A percentile compares a stretch with the other conserved stretches of the same genome.
Conservation (phyloP, 441 rosid species). For the Bocquillonia castaneifolia region DNA sequence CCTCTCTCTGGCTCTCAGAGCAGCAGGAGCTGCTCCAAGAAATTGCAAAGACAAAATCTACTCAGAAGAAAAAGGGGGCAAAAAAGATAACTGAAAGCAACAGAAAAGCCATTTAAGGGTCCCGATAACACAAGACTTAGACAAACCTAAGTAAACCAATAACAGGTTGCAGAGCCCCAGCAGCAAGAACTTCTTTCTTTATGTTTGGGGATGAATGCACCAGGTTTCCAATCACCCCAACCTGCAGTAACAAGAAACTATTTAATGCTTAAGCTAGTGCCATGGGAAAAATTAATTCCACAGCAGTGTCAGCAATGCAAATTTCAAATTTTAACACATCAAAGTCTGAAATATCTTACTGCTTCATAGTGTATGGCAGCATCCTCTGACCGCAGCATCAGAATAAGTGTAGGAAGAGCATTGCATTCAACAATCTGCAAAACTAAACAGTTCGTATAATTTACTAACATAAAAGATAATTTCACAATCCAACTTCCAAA, state of each 20-base stretch:
- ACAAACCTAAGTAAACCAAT: conserved; percentile 80
- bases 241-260: conserved; percentile 39
- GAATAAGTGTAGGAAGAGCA: conserved; percentile 91
- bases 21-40: conserved; percentile 69
- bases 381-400: conserved; percentile 94
- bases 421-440: conserved; percentile 89
- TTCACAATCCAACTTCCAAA: conserved; percentile 25
- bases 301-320: background rate
- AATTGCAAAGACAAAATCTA: conserved; percentile 10
- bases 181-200: conserved; percentile 89
- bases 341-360: conserved; percentile 42
- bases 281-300: conserved; percentile 5
- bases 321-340: conserved; percentile 16
- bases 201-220: conserved; percentile 97
- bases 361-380: conserved; percentile 99
- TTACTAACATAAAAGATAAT: conserved; percentile 15
- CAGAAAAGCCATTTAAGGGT: background rate
- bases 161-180: conserved; percentile 96
- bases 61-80: background rate
- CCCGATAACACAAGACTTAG: conserved; percentile 9
- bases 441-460: conserved; percentile 15
- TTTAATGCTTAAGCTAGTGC: conserved; percentile 16
- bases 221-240: conserved; percentile 94
- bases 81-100: background rate
- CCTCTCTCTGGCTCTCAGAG: conserved; percentile 97